These are phyloP conservation scores for Calonectria hawksworthii DNA, from an alignment of 2,329 filamentous ascomycete genomes.

Conservation along the genomic window DNA sequence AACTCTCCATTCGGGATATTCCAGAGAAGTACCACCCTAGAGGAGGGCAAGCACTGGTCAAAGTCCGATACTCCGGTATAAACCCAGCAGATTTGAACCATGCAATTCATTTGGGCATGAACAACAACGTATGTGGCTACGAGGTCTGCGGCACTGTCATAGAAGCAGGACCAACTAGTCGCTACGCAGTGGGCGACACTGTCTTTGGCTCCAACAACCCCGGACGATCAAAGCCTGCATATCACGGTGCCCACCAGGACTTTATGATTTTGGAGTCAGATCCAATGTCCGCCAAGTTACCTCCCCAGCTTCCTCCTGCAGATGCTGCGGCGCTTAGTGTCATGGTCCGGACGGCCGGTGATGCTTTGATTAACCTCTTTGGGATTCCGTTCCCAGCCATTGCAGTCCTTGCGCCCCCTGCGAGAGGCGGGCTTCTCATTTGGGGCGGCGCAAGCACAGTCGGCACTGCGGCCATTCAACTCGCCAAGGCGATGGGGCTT, in stretches of 20 bases:
- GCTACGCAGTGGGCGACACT: neutral
- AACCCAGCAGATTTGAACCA: neutral
- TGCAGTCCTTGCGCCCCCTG: neutral
- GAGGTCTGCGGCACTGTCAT: neutral
- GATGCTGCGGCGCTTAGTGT: neutral
- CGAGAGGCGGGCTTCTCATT: conserved; percentile 39
- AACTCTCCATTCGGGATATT: neutral
- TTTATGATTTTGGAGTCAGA: neutral
- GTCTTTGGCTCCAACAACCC: conserved; percentile 4
- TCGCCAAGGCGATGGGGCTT: conserved; percentile 49
- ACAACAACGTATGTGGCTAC: neutral
- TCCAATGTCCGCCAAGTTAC: neutral
- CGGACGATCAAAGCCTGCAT: conserved; percentile 24
- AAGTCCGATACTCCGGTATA: neutral
- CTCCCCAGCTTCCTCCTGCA: neutral
- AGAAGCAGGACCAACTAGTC: neutral
- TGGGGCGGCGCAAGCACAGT: conserved; percentile 55
- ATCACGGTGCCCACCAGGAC: conserved; percentile 1
- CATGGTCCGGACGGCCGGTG: neutral
- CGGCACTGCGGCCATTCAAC: conserved; percentile 52
- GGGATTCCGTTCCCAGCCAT: neutral
- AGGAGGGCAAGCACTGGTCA: neutral
- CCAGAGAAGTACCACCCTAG: neutral
- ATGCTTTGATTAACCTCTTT: conserved; percentile 16
- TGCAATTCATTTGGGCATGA: neutral